phyloP scores from a whole-genome alignment of 768 basidiomycete genomes.

The Macrolepiota fuliginosa region DNA sequence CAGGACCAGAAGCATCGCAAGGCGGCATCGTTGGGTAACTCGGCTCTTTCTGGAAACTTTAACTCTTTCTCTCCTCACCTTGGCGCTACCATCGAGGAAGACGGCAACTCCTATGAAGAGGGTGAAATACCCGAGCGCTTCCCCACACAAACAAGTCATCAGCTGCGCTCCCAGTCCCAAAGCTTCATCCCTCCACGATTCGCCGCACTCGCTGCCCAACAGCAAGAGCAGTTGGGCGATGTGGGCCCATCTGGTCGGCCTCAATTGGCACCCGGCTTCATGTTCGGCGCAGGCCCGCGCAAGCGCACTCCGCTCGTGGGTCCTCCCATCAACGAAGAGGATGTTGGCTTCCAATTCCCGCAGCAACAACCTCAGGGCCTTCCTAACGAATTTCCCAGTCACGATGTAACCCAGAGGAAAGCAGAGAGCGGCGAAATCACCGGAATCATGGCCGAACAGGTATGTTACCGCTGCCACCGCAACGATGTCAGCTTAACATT shows the following conservation, averaged over 20 bases:
- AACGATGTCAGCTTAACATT: background rate
- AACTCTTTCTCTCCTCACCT: constrained; percentile 77
- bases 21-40: constrained; percentile 68
- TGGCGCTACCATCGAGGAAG: constrained; percentile 82
- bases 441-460: constrained; percentile 96
- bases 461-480: constrained; percentile 40
- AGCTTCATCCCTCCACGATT: constrained; percentile 90
- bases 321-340: constrained; percentile 79
- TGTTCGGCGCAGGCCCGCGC: constrained; percentile 66
- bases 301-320: constrained; percentile 57
- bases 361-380: constrained; percentile 49
- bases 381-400: constrained; percentile 22
- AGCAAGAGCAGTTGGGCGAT: constrained; percentile 62
- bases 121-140: constrained; percentile 71
- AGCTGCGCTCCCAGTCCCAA: constrained; percentile 75
- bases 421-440: constrained; percentile 73
- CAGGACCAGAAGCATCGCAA: constrained; percentile 76
- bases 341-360: constrained; percentile 79
- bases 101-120: constrained; percentile 72
- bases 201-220: constrained; percentile 72
- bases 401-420: constrained; percentile 50
- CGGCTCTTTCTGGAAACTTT: constrained; percentile 56
- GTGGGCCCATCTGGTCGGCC: constrained; percentile 79
- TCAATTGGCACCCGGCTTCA: constrained; percentile 88
- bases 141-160: constrained; percentile 55